Evolutionary conservation across 2,329 filamentous ascomycete genomes (phyloP), one percentile per base, ranked within the genome.

Genomic region (Ceratocystis lukuohia): DNA sequence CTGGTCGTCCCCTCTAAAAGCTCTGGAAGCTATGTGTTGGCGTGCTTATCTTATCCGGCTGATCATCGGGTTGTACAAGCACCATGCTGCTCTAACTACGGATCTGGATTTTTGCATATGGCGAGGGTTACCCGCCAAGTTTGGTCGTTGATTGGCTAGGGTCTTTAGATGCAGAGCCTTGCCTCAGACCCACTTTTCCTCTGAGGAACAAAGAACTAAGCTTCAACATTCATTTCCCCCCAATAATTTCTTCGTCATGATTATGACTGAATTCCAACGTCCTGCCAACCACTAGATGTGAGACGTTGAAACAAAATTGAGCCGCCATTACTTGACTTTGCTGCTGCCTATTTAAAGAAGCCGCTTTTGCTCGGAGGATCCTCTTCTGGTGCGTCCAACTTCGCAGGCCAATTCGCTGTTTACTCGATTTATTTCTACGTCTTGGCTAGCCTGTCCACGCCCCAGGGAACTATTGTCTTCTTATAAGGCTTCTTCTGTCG

Each of bases 11-110:
- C 20, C 33, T 10, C 22, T 17, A 10, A 59, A 41, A 41, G 37
- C 37, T 41, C 37, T 41, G 37, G 37, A 41, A 41, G 37, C 37
- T 41, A 41, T 41, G 37, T 15, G 62, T 7, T 62, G 22, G 41
- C 20, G 6, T 12, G 15, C 28, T 59, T 65, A 65, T 65, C 64
- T 65, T 65, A 61, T 65, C 56, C 44, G 64, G 56, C 28, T 48
- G 45, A 65, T 41, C 10, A 7, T 65, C 64, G 64, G 64, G 8
- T 6, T 22, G 15, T 22, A 41, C 57, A 61, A 28, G 10, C 2
- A 20, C 8, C 7, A 12, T 41, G 37, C 37, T 41, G 28, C 28
- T 4, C 28, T 4, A 28, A 41, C 33, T 41, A 41, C 10, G 10
- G 37, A 41, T 41, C 10, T 41, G 3, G 37, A 41, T 41, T 41